phyloP scores from a whole-genome alignment of 2,329 filamentous ascomycete genomes.

The Colletotrichum sp. region DNA sequence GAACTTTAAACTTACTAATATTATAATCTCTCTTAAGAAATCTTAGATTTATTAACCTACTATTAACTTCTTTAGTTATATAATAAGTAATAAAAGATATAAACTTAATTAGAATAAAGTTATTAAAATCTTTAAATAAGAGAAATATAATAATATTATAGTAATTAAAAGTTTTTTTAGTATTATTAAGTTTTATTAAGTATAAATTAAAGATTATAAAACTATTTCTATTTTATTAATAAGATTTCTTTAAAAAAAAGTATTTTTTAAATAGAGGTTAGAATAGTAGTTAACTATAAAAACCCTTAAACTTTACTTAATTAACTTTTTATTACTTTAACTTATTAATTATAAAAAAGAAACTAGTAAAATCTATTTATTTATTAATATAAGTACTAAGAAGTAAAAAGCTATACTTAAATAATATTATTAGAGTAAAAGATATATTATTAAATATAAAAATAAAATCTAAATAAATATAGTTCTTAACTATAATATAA shows the following conservation, averaged over 20 bases:
- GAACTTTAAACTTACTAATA: background rate
- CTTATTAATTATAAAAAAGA: background rate
- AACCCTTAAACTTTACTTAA: no score
- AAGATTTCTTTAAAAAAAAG: no score
- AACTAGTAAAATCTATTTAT: background rate
- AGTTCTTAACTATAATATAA: background rate
- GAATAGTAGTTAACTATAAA: rapidly evolving
- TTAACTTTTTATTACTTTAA: background rate
- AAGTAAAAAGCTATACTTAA: rapidly evolving
- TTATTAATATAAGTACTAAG: background rate
- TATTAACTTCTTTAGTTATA: background rate
- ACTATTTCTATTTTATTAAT: no score
- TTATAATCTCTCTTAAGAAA: background rate
- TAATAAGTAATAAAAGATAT: background rate
- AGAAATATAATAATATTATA: no score
- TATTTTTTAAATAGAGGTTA: no score
- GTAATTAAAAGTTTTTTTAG: no score
- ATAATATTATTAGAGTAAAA: background rate
- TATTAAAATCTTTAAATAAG: no score
- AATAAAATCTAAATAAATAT: background rate
- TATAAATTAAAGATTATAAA: no score
- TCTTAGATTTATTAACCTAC: background rate
- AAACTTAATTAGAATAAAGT: no score
- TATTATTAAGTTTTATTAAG: no score
- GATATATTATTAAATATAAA: background rate